phyloP scores from a whole-genome alignment of 176 grass and related monocot genomes.

The Carex kokanica region DNA sequence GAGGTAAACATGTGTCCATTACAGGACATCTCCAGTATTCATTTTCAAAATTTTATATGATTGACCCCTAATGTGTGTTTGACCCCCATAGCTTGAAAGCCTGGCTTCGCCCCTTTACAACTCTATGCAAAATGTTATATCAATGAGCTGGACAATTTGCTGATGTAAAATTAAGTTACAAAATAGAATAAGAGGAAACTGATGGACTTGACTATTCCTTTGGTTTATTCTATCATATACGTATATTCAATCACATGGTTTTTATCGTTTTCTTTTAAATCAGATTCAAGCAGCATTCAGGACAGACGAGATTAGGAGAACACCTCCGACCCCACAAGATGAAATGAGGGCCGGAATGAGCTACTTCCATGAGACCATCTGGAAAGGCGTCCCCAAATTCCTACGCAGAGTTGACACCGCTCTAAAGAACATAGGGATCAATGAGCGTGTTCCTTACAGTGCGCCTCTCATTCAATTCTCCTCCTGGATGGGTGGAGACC shows the following conservation, averaged over 20 bases:
- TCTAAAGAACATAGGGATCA: constrained; percentile 91
- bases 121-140: background rate
- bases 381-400: constrained; percentile 96
- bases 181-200: background rate
- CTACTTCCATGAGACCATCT: constrained; percentile 99
- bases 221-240: background rate
- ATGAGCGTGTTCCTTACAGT: constrained; percentile 88
- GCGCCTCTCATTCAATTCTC: constrained; percentile 93
- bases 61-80: too few species aligned
- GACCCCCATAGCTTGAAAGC: too few species aligned
- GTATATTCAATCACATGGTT: background rate
- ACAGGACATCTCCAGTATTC: background rate
- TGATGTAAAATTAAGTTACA: constrained; percentile 1
- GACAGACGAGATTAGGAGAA: constrained; percentile 86
- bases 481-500: constrained; percentile 98
- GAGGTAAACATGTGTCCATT: constrained; percentile 38
- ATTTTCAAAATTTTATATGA: too few species aligned
- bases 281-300: constrained; percentile 98
- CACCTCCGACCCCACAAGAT: constrained; percentile 89
- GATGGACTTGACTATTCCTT: background rate
- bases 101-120: background rate
- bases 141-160: constrained; percentile 1
- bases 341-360: constrained; percentile 96
- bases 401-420: constrained; percentile 86
- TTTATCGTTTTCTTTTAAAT: constrained; percentile 23